Base-by-base conservation (phyloP, 1,139 yeast species). In the Yamadazyma dendronema region DNA sequence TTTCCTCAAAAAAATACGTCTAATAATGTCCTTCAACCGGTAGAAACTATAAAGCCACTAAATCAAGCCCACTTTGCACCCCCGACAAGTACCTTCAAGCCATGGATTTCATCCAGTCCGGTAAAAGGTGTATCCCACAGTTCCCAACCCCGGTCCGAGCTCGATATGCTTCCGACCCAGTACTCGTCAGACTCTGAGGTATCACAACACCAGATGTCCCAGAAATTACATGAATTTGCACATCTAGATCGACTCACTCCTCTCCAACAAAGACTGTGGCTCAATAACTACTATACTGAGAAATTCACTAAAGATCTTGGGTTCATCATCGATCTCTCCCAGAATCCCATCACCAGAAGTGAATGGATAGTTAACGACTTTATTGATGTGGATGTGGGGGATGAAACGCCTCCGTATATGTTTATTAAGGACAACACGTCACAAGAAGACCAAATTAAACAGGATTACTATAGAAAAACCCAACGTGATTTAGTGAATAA, bases 341-440 rank as follows among this genome's bases (percentile, higher is more conserved):
- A 23, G 1, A 57, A 62, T 37, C 67, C 67, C 6, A 57, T 61
- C 13, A 56, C 57, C 17, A 49, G 49, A 31, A 46, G 39, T 27
- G 42, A 52, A 17, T 75, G 80, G 80, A 61, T 64, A 11, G 51
- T 67, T 11, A 62, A 63, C 27, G 82, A 77, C 50, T 77, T 77
- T 50, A 61, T 61, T 34, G 34, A 39, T 2, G 39, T 42, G 14
- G 47, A 41, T 12, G n/a, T 35, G 3, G 40, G 40, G 6, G 52
- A 45, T 15, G 52, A 49, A 4, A 47, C 52, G 4, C 52, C 52
- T 12, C 52, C 52, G 16, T 48, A 34, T 17, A 44, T 46, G 34
- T 48, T 38, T 34, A 42, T 47, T 12, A 48, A 48, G 34, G 46
- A 47, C 12, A 48, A 48, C 28, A 47, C 49, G 2, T 39, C 52